These are phyloP conservation scores for Laburnicola sp. DNA, from an alignment of 2,329 filamentous ascomycete genomes.

Conservation along the genomic window DNA sequence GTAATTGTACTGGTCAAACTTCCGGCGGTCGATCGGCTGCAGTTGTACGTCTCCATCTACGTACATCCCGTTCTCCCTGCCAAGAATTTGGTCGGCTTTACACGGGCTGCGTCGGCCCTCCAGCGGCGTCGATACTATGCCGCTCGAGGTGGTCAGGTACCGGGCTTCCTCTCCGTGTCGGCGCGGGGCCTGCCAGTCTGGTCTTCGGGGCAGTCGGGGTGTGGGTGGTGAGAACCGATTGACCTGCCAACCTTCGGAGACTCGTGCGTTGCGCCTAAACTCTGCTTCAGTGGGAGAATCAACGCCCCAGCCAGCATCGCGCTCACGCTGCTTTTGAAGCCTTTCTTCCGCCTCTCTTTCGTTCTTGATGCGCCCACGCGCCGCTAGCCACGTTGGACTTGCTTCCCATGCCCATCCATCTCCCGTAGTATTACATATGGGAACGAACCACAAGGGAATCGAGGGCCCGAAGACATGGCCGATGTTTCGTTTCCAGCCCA, in stretches of 20 bases:
- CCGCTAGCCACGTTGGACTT: constrained; percentile 75
- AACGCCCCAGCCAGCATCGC: constrained; percentile 68
- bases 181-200: constrained; percentile 35
- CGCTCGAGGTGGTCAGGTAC: constrained; percentile 42
- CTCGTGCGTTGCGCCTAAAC: constrained; percentile 34
- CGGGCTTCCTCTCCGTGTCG: constrained; percentile 33
- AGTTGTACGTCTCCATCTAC: constrained; percentile 46
- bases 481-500: constrained; percentile 81
- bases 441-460: constrained; percentile 74
- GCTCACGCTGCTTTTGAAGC: constrained; percentile 65
- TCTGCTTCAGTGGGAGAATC: constrained; percentile 45
- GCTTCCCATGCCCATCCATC: constrained; percentile 96
- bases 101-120: constrained; percentile 43
- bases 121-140: constrained; percentile 35
- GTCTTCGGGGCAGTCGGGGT: constrained; percentile 32
- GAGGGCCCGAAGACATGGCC: constrained; percentile 77
- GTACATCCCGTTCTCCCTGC: constrained; percentile 42
- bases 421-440: constrained; percentile 81
- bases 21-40: constrained; percentile 46
- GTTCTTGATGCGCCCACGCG: constrained; percentile 62
- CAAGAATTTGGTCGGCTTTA: constrained; percentile 49
- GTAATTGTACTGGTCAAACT: constrained; percentile 42
- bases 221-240: constrained; percentile 31
- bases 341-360: constrained; percentile 44
- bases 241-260: constrained; percentile 36